phyloP scores from a whole-genome alignment of 208 protist species.

The Leishmania tarentolae region DNA sequence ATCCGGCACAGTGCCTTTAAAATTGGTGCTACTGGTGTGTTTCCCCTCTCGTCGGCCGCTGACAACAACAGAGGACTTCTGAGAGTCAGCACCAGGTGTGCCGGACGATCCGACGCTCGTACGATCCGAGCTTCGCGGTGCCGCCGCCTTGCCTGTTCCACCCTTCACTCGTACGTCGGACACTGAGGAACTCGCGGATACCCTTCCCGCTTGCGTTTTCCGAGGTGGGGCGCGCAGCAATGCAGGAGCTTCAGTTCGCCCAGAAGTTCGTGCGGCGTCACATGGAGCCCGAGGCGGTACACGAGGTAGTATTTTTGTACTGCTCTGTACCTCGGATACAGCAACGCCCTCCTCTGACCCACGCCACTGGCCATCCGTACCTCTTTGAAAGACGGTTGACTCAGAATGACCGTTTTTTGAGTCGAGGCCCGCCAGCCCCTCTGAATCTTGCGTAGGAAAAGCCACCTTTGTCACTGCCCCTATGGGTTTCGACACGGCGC shows the following conservation, averaged over 20 bases:
- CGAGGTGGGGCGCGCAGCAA: constrained; percentile 8
- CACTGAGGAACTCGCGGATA: not conserved
- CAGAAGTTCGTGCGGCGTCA: not conserved
- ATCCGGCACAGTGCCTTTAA: not conserved
- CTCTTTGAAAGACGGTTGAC: constrained; percentile 12
- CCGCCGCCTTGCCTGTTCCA: not conserved
- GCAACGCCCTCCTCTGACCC: not conserved
- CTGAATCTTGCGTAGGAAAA: too few species aligned
- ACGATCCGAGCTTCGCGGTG: not conserved
- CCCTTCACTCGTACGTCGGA: not conserved
- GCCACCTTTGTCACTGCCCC: too few species aligned
- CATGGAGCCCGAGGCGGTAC: not conserved
- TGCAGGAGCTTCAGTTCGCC: not conserved
- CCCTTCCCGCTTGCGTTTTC: not conserved
- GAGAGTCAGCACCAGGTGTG: not conserved
- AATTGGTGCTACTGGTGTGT: constrained; percentile 1
- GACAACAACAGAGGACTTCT: constrained; percentile 5
- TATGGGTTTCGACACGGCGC: not conserved
- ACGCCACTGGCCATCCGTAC: not conserved
- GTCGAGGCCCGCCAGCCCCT: constrained; percentile 22
- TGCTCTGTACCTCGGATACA: not conserved
- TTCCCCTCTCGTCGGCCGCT: not conserved
- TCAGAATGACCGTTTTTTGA: constrained; percentile 22
- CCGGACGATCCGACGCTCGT: not conserved
- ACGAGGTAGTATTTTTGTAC: not conserved